These are phyloP conservation scores for Globisporangium megalacanthum DNA, from an alignment of 352 stramenopile genomes.

Conservation along the genomic window DNA sequence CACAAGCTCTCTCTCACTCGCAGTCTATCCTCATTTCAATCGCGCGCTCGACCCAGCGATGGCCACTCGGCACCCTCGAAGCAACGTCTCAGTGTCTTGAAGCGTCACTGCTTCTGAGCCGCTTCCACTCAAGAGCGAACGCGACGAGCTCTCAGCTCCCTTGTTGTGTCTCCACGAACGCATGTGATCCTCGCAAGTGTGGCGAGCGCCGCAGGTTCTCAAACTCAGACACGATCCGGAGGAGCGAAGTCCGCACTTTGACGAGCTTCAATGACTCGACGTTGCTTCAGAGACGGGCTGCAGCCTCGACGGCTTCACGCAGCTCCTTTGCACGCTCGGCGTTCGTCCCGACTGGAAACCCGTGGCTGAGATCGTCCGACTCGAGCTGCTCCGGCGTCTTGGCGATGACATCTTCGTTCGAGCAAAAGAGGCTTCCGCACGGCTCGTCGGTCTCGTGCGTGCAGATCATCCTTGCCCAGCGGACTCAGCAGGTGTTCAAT, in stretches of 20 bases:
- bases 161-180: too few species aligned
- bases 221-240: conserved; percentile 38
- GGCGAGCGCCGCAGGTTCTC: conserved; percentile 31
- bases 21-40: conserved; percentile 30
- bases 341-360: conserved; percentile 30
- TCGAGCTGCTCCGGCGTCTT: conserved; percentile 55
- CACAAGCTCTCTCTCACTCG: neutral
- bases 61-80: conserved; percentile 33
- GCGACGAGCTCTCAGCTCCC: too few species aligned
- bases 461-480: conserved; percentile 24
- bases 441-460: conserved; percentile 33
- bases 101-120: neutral
- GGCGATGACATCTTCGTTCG: conserved; percentile 33
- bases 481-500: conserved; percentile 23
- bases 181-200: neutral
- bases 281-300: conserved; percentile 18
- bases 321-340: conserved; percentile 20
- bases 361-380: conserved; percentile 45
- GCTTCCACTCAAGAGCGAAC: too few species aligned
- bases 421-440: conserved; percentile 58
- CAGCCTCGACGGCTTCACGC: conserved; percentile 16
- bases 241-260: conserved; percentile 28
- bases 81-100: conserved; percentile 15
- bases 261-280: conserved; percentile 37
- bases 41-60: conserved; percentile 28